Conservation (phyloP, 2,329 filamentous ascomycete species). For the Xylariaceae sp. region DNA sequence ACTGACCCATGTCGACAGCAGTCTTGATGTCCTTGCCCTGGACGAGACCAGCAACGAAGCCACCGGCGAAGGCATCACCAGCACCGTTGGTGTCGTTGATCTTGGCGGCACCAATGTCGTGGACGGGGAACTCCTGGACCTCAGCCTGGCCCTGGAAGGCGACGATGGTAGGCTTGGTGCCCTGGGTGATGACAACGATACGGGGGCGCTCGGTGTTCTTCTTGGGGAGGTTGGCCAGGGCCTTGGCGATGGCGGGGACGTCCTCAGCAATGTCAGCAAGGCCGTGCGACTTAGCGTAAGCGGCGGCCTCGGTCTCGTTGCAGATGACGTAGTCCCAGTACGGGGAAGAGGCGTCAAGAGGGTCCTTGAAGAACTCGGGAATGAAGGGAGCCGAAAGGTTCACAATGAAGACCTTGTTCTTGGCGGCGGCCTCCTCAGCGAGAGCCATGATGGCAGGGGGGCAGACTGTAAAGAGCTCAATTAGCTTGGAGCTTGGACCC, state of each 20-base stretch:
- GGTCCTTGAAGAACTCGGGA: constrained; percentile 95
- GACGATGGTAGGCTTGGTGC: constrained; percentile 83
- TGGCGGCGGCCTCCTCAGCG: constrained; percentile 78
- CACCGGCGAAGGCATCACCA: constrained; percentile 93
- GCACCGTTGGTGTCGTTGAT: constrained; percentile 98
- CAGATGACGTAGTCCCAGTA: constrained; percentile 97
- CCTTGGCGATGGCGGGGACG: constrained; percentile 77
- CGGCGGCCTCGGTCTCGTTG: constrained; percentile 90
- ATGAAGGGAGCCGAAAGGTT: constrained; percentile 96
- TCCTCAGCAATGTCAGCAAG: constrained; percentile 44
- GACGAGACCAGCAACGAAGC: constrained; percentile 84
- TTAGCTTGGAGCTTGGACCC: not conserved
- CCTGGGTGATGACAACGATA: constrained; percentile 89
- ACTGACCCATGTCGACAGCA: constrained; percentile 87
- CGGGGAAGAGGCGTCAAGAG: constrained; percentile 74
- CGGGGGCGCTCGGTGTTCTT: constrained; percentile 80
- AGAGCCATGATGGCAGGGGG: constrained; percentile 85
- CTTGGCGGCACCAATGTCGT: constrained; percentile 66
- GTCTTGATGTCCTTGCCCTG: constrained; percentile 75
- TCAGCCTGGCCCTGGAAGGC: constrained; percentile 66
- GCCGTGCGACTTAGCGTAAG: constrained; percentile 70
- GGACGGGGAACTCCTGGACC: constrained; percentile 74
- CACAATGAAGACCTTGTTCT: constrained; percentile 89
- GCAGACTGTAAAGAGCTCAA: constrained; percentile 55
- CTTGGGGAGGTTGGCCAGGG: constrained; percentile 85